Evolutionary conservation across 73 alveolate genomes (phyloP), one percentile per base, ranked within the genome.

Genomic region (Paramecium biaurelia): DNA sequence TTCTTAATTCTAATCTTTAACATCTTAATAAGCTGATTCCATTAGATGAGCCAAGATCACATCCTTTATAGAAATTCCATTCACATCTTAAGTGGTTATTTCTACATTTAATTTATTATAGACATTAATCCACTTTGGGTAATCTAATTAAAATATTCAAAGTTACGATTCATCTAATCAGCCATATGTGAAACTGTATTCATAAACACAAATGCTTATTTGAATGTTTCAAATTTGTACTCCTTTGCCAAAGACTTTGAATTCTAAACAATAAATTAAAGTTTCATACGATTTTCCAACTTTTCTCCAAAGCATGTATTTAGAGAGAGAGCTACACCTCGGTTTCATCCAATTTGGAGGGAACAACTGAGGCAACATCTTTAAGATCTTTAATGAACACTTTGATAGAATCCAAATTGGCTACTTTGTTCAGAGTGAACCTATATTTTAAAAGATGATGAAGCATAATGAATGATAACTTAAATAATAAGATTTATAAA

Each of bases 121-220:
- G 12, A 63, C 84, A 63, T 63, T 63, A 30, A 63, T 63, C 84
- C 84, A 63, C 26, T 63, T 63, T 3, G 84, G 84, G 28, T 63
- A 63, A 63, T 63, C 84, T 63, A 63, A 63, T 11, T 63, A 12
- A 63, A 53, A 24, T 5, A 26, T 26, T n/a, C 6, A 26, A 14
- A 30, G 7, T 28, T 63, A 63, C 84, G 84, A 63, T 30, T 63
- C 84, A 63, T 63, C 11, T 63, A 5, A 63, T 63, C 84, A 26
- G 84, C 84, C 84, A 63, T 26, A 2, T 32, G 23, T 24, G 84
- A 63, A 12, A 63, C 47, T 11, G 84, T 63, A 30, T 63, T 63
- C 84, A 63, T 63, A 9, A 63, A 63, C 12, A 63, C 84, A 10
- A 63, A 63, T 63, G 84, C 47, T 63, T 63, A 14, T 32, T 63